These are phyloP conservation scores for Chlorella variabilis DNA, from an alignment of 163 green algal species.

Conservation along the genomic window DNA sequence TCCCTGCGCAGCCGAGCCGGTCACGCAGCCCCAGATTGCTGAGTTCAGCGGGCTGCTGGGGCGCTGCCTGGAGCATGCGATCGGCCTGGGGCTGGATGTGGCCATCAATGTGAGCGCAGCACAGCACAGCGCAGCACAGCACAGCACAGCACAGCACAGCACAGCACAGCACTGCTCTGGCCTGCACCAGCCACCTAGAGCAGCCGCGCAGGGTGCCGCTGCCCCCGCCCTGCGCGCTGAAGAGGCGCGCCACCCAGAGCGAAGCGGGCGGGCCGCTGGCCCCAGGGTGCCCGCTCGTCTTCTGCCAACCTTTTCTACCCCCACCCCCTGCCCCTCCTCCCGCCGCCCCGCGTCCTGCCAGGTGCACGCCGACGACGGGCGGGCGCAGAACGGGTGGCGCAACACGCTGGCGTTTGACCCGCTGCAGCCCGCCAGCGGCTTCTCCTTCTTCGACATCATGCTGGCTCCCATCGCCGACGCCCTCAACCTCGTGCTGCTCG, in stretches of 20 bases:
- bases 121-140: not conserved
- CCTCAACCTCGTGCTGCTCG: not conserved
- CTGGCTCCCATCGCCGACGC: slow-evolving; percentile 21
- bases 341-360: not conserved
- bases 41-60: slow-evolving; percentile 18
- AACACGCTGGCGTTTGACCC: slow-evolving; percentile 34
- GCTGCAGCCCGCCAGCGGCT: not conserved
- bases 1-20: not conserved
- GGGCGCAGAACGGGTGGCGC: slow-evolving; percentile 19
- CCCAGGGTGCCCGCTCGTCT: no score
- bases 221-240: no score
- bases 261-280: no score
- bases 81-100: slow-evolving; percentile 2
- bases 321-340: not conserved
- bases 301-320: no score
- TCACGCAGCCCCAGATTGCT: not conserved
- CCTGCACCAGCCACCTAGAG: no score
- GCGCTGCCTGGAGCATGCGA: slow-evolving; percentile 11
- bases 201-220: no score
- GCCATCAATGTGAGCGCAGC: slow-evolving; percentile 12
- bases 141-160: no score
- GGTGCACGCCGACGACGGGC: slow-evolving; percentile 20
- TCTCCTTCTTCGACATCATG: slow-evolving; percentile 18
- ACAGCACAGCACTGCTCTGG: no score
- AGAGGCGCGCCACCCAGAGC: no score